Evolutionary conservation across 2,329 filamentous ascomycete genomes (phyloP).

Genomic region (Talaromyces marneffei): DNA sequence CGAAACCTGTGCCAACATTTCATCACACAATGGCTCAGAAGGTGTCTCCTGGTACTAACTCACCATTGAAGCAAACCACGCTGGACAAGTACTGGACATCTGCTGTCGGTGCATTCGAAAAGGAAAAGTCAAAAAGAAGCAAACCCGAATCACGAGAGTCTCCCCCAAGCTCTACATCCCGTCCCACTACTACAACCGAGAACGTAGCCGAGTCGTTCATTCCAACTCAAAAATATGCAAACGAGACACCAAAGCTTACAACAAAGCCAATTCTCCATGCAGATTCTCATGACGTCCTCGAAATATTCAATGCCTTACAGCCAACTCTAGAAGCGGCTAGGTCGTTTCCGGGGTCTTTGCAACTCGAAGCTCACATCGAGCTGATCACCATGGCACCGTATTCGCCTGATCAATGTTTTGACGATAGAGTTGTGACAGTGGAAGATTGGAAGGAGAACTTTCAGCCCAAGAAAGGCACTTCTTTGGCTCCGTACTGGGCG

Average conservation of each 20-base stretch:
- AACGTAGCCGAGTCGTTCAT: neutral
- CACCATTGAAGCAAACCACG: conserved; percentile 21
- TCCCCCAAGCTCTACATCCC: neutral
- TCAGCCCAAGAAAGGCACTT: conserved; percentile 21
- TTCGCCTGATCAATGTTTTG: conserved; percentile 22
- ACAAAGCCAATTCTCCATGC: neutral
- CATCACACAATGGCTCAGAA: conserved; percentile 30
- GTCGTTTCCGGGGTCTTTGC: conserved; percentile 31
- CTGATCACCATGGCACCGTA: conserved; percentile 24
- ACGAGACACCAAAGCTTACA: conserved; percentile 1
- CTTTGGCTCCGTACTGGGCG: neutral
- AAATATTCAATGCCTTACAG: conserved; percentile 26
- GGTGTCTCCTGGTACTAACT: conserved; percentile 17
- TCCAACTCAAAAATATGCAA: neutral
- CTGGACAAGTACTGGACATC: neutral
- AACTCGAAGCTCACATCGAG: conserved; percentile 35
- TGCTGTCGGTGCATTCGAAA: neutral
- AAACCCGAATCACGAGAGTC: neutral
- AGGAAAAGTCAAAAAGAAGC: neutral
- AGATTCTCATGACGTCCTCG: conserved; percentile 15
- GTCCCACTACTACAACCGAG: no score
- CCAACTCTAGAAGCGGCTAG: conserved; percentile 30
- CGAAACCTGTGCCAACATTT: conserved; percentile 15
- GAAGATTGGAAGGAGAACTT: conserved; percentile 31
- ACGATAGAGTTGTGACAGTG: conserved; percentile 16